A percentile compares a stretch with the other conserved stretches of the same genome.
Evolutionary conservation across 345 rosid genomes (phyloP).

Genomic region (Gossypium rotundifolium): DNA sequence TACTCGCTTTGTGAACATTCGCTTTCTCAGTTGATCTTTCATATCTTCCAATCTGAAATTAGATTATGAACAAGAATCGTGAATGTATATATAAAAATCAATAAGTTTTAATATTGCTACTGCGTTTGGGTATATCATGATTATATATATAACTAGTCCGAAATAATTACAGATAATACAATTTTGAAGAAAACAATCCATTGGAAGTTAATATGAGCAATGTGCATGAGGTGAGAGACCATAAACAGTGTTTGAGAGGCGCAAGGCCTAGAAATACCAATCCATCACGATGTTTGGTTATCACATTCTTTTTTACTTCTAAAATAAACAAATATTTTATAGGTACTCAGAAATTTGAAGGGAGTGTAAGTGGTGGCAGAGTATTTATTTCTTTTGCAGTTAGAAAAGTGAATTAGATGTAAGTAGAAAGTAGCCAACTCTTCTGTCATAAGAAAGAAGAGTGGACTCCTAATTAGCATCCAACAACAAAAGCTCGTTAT

Average conservation of each 20-base stretch:
- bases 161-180: neutral
- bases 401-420: neutral
- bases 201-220: neutral
- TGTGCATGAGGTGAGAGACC: neutral
- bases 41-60: conserved; percentile 72
- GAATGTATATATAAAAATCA: neutral
- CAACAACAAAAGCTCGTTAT: neutral
- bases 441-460: conserved; percentile 1
- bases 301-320: neutral
- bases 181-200: neutral
- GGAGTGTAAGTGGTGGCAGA: neutral
- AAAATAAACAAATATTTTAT: neutral
- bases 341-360: neutral
- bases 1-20: conserved; percentile 74
- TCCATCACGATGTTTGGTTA: neutral
- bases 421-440: neutral
- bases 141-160: neutral
- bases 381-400: neutral
- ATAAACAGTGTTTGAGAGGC: neutral
- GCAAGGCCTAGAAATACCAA: neutral
- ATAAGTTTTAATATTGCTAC: neutral
- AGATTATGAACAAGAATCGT: conserved; percentile 6
- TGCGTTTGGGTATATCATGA: neutral
- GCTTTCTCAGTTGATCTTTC: conserved; percentile 84
- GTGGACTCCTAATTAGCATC: neutral